These are phyloP conservation scores for Chaetomium olivaceum DNA, from an alignment of 2,329 filamentous ascomycete genomes.

Conservation along the genomic window DNA sequence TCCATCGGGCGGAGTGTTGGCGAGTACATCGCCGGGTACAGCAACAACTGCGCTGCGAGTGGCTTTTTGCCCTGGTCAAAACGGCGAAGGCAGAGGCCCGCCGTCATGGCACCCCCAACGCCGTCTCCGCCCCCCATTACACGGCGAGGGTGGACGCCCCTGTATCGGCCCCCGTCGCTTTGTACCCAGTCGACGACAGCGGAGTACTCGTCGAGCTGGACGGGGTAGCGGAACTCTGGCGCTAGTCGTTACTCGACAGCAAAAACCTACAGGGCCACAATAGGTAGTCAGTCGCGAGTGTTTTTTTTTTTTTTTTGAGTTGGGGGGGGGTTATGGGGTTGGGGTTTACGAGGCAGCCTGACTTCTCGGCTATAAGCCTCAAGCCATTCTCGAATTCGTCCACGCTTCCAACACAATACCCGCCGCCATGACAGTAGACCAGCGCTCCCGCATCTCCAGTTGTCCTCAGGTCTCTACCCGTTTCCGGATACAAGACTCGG, in stretches of 20 bases:
- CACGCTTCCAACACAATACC: slow-evolving; percentile 17
- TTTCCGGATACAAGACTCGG: slow-evolving; percentile 19
- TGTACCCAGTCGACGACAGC: slow-evolving; percentile 26
- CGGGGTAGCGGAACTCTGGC: slow-evolving; percentile 21
- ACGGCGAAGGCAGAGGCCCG: slow-evolving; percentile 19
- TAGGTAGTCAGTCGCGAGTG: not conserved
- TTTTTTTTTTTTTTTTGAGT: not conserved
- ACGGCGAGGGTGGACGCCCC: slow-evolving; percentile 19
- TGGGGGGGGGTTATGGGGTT: not conserved
- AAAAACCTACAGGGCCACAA: slow-evolving; percentile 15
- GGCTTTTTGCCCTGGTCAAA: slow-evolving; percentile 16
- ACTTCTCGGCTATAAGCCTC: slow-evolving; percentile 23
- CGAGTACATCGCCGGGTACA: slow-evolving; percentile 19
- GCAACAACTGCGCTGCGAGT: slow-evolving; percentile 14
- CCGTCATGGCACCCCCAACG: slow-evolving; percentile 21
- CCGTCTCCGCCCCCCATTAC: slow-evolving; percentile 21
- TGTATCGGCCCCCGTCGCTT: not conserved
- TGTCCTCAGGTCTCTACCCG: not conserved
- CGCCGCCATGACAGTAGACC: slow-evolving; percentile 25
- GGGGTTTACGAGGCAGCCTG: slow-evolving; percentile 17
- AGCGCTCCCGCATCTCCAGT: slow-evolving; percentile 18
- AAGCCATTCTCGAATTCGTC: slow-evolving; percentile 27
- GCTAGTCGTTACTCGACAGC: slow-evolving; percentile 21
- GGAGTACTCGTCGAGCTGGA: slow-evolving; percentile 25
- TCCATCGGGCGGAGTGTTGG: slow-evolving; percentile 17